phyloP scores from a whole-genome alignment of 2,329 filamentous ascomycete species.

The Thermoascus crustaceus region DNA sequence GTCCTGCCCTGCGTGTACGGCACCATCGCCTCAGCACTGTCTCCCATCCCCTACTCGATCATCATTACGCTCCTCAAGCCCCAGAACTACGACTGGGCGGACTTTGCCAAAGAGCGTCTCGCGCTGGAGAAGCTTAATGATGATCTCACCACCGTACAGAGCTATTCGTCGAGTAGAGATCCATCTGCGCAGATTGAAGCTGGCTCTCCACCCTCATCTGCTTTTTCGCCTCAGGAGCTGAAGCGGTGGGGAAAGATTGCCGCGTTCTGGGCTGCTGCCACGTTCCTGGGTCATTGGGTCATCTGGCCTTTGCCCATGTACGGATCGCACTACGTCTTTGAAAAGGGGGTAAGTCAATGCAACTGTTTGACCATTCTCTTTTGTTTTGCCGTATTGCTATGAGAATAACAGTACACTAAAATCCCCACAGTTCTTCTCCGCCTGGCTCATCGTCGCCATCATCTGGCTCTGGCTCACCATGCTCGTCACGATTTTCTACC shows the following conservation, averaged over 20 bases:
- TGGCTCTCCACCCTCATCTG: conserved; percentile 2
- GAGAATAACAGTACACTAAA: no score
- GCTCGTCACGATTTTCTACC: conserved; percentile 43
- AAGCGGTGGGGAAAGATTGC: conserved; percentile 43
- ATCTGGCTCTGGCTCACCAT: conserved; percentile 48
- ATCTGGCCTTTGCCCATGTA: conserved; percentile 51
- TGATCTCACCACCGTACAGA: conserved; percentile 15
- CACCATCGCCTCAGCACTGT: conserved; percentile 46
- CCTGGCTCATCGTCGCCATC: conserved; percentile 45
- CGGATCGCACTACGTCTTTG: conserved; percentile 43
- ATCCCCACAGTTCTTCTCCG: conserved; percentile 36
- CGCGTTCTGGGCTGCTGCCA: conserved; percentile 40
- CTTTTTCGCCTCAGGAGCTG: conserved; percentile 17
- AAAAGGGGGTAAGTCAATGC: conserved; percentile 25
- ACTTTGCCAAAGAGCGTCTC: conserved; percentile 28
- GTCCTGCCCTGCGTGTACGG: conserved; percentile 47
- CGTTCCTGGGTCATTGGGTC: conserved; percentile 47
- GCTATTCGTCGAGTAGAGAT: conserved; percentile 1
- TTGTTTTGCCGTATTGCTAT: no score
- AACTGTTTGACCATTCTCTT: background rate
- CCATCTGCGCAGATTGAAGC: conserved; percentile 15
- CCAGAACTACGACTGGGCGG: conserved; percentile 35
- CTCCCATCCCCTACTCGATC: conserved; percentile 44
- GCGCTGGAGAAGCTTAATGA: conserved; percentile 19
- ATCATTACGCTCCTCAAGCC: conserved; percentile 41